Evolutionary conservation across 768 basidiomycete species (phyloP).

Genomic region (Mycena filopes): DNA sequence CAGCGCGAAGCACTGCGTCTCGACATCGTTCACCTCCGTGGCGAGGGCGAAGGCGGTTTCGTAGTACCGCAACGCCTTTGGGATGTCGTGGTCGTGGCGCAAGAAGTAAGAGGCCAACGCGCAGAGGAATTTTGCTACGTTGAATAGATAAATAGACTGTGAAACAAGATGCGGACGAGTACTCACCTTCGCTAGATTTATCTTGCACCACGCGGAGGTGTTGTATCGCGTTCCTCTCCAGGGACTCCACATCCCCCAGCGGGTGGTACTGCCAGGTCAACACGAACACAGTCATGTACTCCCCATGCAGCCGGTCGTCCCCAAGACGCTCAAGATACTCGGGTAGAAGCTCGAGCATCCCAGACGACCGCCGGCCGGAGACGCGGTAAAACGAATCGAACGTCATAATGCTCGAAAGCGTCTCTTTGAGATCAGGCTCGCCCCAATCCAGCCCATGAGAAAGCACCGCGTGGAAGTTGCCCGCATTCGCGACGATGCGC

Average conservation of each 20-base stretch:
- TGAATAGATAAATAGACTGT: not conserved
- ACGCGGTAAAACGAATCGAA: slow-evolving; percentile 21
- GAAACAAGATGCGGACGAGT: not conserved
- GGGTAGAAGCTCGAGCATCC: slow-evolving; percentile 13
- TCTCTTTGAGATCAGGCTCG: slow-evolving; percentile 23
- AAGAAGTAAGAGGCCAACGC: slow-evolving; percentile 12
- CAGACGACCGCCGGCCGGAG: not conserved
- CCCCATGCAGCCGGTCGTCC: slow-evolving; percentile 7
- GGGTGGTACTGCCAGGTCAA: slow-evolving; percentile 19
- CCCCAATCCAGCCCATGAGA: slow-evolving; percentile 12
- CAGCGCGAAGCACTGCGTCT: slow-evolving; percentile 15
- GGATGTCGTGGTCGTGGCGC: slow-evolving; percentile 12
- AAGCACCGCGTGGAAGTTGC: slow-evolving; percentile 20
- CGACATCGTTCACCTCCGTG: not conserved
- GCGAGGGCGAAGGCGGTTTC: not conserved
- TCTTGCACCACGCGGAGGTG: slow-evolving; percentile 8
- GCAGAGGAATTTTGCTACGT: slow-evolving; percentile 4
- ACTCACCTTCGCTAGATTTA: slow-evolving; percentile 18
- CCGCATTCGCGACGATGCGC: slow-evolving; percentile 17
- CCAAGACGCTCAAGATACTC: slow-evolving; percentile 2
- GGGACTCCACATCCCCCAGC: not conserved
- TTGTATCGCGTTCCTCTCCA: slow-evolving; percentile 7
- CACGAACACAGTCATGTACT: slow-evolving; percentile 8
- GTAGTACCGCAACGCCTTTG: slow-evolving; percentile 12
- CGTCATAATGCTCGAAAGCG: slow-evolving; percentile 10